These are phyloP conservation scores for Chlamydomonas asymmetrica DNA, from an alignment of 139 green algal genomes.

Conservation along the genomic window DNA sequence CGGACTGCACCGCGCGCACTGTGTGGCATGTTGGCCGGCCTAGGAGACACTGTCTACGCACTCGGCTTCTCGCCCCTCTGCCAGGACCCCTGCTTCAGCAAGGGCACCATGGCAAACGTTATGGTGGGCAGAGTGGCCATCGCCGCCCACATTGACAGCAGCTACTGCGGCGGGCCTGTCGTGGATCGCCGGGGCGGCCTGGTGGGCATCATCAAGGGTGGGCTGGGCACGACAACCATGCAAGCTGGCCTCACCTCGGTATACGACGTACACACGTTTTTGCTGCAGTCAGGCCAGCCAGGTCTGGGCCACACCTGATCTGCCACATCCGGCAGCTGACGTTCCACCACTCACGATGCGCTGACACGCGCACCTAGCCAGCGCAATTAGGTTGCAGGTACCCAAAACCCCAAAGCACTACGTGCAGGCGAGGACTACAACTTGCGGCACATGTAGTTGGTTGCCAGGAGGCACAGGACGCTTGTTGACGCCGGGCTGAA, in stretches of 20 bases:
- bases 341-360: too few relatives aligned
- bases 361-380: too few relatives aligned
- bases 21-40: neutral
- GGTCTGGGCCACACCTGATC: too few relatives aligned
- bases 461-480: too few relatives aligned
- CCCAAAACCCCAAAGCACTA: too few relatives aligned
- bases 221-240: neutral
- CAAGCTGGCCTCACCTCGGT: conserved; percentile 2
- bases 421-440: too few relatives aligned
- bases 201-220: conserved; percentile 10
- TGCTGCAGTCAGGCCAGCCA: conserved; percentile 3
- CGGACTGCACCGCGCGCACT: neutral
- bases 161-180: conserved; percentile 10
- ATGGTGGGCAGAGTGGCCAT: conserved; percentile 4
- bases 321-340: too few relatives aligned
- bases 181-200: neutral
- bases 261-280: neutral
- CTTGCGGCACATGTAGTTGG: too few relatives aligned
- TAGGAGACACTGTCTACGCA: neutral
- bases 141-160: neutral
- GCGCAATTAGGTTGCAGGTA: too few relatives aligned
- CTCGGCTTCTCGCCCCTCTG: conserved; percentile 1
- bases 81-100: conserved; percentile 4
- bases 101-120: neutral
- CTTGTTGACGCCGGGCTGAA: too few relatives aligned